Percentiles rank a stretch among this genome's conserved stretches.
Conservation (phyloP, 2,329 filamentous ascomycete genomes). For the Trichoderma harzianum region DNA sequence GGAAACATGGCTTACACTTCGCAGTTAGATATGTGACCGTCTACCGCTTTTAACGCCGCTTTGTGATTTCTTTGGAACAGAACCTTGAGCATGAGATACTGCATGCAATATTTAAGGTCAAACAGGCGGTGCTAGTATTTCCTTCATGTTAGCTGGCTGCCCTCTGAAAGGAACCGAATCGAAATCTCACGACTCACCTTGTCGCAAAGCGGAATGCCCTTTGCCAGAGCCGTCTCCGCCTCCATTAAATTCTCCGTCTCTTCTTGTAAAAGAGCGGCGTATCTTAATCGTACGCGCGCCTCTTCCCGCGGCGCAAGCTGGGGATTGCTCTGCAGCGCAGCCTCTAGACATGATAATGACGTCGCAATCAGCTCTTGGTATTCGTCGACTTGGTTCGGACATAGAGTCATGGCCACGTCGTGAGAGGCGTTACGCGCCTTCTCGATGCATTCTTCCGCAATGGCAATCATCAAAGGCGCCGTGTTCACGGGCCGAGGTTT, state of each 20-base stretch:
- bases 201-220: constrained; percentile 67
- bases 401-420: constrained; percentile 39
- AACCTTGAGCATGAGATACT: constrained; percentile 68
- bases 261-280: constrained; percentile 67
- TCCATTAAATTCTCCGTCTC: constrained; percentile 75
- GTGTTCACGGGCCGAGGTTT: constrained; percentile 47
- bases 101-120: constrained; percentile 74
- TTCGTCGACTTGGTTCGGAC: constrained; percentile 49
- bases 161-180: not conserved
- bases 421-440: constrained; percentile 59
- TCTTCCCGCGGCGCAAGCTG: constrained; percentile 63
- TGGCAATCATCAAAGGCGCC: constrained; percentile 60
- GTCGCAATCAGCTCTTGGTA: constrained; percentile 72
- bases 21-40: constrained; percentile 65
- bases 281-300: constrained; percentile 65
- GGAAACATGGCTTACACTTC: constrained; percentile 51
- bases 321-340: constrained; percentile 56
- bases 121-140: constrained; percentile 35
- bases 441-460: constrained; percentile 72
- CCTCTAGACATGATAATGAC: constrained; percentile 68
- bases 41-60: constrained; percentile 68
- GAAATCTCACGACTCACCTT: constrained; percentile 43
- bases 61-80: constrained; percentile 69
- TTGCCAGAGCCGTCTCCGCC: constrained; percentile 67
- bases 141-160: constrained; percentile 8